These are phyloP conservation scores for Fusarium succisae DNA, from an alignment of 2,329 filamentous ascomycete species.

Conservation along the genomic window DNA sequence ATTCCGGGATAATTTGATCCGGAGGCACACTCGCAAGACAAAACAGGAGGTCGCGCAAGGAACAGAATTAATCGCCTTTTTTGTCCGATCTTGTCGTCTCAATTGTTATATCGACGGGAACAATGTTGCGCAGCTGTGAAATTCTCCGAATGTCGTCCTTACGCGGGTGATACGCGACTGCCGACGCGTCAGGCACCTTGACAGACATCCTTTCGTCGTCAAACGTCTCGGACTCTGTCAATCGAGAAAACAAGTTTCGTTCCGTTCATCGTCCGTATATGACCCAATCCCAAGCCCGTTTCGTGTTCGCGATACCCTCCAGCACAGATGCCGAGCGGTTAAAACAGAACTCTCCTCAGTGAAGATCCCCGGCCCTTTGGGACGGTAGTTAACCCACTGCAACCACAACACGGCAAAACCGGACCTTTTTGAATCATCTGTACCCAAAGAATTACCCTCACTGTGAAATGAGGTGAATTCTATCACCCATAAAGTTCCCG, in stretches of 20 bases:
- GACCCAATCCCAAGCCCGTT: not conserved
- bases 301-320: not conserved
- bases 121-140: not conserved
- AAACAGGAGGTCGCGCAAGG: not conserved
- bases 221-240: not conserved
- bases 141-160: not conserved
- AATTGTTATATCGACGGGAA: not conserved
- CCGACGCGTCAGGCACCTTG: not conserved
- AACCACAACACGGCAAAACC: not conserved
- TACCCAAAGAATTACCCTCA: not conserved
- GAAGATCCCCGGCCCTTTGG: not conserved
- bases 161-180: not conserved
- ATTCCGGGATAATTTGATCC: not conserved
- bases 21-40: not conserved
- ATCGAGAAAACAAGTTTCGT: not conserved
- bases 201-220: fast-evolving
- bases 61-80: not conserved
- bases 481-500: not conserved
- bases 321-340: not conserved
- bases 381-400: not conserved
- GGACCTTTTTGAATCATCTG: not conserved
- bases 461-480: not conserved
- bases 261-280: not conserved
- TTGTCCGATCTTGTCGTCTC: not conserved
- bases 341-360: not conserved